These are phyloP conservation scores for Aspergillus sp. DNA, from an alignment of 2,329 filamentous ascomycete species.

Conservation along the genomic window DNA sequence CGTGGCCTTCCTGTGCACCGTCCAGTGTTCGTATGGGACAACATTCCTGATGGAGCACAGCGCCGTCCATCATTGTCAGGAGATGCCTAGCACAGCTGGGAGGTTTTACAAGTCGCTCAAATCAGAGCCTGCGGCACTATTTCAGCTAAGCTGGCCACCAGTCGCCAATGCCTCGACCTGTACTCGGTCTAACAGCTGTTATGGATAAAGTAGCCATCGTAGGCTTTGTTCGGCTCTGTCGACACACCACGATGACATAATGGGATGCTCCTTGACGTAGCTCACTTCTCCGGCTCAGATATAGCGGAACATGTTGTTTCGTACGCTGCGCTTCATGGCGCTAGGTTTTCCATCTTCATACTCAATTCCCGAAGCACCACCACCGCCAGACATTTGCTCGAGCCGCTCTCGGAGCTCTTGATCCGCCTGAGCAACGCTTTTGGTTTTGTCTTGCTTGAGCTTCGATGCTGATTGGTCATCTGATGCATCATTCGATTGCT, in stretches of 20 bases:
- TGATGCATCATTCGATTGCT: background rate
- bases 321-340: constrained; percentile 72
- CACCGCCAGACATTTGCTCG: constrained; percentile 68
- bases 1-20: too few species aligned
- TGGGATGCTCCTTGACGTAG: background rate
- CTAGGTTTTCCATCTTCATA: constrained; percentile 73
- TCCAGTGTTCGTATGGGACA: background rate
- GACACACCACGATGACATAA: background rate
- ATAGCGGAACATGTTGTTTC: constrained; percentile 75
- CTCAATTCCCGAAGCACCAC: constrained; percentile 70
- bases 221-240: background rate
- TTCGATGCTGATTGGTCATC: constrained; percentile 6
- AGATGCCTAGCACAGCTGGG: too few species aligned
- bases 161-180: too few species aligned
- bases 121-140: too few species aligned
- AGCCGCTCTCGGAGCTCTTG: constrained; percentile 67
- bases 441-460: constrained; percentile 39
- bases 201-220: background rate
- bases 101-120: too few species aligned
- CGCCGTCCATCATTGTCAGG: too few species aligned
- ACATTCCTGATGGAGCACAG: too few species aligned
- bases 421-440: constrained; percentile 65
- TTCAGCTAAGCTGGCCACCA: too few species aligned
- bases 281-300: constrained; percentile 46
- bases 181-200: too few species aligned